phyloP scores from a whole-genome alignment of 2,329 filamentous ascomycete genomes.

The Fusarium mundagurra region DNA sequence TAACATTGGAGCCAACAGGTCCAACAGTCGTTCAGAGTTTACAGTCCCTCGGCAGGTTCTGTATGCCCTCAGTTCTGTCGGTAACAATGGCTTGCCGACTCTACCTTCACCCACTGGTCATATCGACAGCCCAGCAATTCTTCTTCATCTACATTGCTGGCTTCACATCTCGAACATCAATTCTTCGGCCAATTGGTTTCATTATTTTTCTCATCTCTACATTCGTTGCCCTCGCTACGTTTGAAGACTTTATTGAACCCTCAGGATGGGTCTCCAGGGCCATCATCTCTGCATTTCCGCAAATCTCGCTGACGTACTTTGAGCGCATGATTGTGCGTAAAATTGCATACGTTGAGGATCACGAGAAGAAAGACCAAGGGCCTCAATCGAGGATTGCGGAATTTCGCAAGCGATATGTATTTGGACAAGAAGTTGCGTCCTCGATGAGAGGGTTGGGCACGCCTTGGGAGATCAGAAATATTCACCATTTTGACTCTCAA shows the following conservation, averaged over 20 bases:
- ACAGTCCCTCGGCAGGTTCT: background rate
- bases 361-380: background rate
- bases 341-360: constrained; percentile 16
- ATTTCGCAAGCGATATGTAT: constrained; percentile 27
- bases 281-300: constrained; percentile 32
- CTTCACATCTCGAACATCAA: constrained; percentile 26
- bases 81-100: constrained; percentile 27
- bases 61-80: background rate
- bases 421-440: constrained; percentile 34
- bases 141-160: constrained; percentile 38
- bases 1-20: background rate
- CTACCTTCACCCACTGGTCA: constrained; percentile 28
- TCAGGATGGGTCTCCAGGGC: constrained; percentile 36
- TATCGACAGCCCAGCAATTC: constrained; percentile 34
- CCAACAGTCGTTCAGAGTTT: background rate
- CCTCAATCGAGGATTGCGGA: background rate
- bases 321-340: constrained; percentile 37
- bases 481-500: constrained; percentile 33
- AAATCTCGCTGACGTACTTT: constrained; percentile 36
- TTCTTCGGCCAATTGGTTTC: constrained; percentile 31
- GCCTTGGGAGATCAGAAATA: constrained; percentile 35
- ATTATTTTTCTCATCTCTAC: constrained; percentile 30
- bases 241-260: constrained; percentile 27
- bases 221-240: constrained; percentile 23
- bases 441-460: constrained; percentile 36